These are phyloP conservation scores for Dittrichia graveolens DNA, from an alignment of 129 eudicot genomes.

Conservation along the genomic window DNA sequence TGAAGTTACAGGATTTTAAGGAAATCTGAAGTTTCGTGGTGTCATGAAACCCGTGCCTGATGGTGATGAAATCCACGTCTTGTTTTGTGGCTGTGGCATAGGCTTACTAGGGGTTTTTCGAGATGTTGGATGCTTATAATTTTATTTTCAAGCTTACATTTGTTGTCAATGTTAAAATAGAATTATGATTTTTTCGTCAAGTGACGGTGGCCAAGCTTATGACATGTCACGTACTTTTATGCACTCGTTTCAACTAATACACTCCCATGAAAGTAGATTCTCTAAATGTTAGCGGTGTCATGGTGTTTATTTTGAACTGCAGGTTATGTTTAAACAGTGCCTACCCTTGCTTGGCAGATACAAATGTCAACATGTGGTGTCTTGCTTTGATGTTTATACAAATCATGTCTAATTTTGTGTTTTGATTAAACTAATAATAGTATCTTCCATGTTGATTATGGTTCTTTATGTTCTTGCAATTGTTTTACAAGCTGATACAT, in stretches of 20 bases:
- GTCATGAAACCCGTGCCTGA: not conserved
- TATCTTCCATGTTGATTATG: too few relatives aligned
- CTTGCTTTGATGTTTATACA: too few relatives aligned
- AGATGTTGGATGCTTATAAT: constrained; percentile 11
- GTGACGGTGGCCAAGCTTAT: constrained; percentile 4
- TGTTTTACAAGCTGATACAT: too few relatives aligned
- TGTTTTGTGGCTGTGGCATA: not conserved
- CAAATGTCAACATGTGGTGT: too few relatives aligned
- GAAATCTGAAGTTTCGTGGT: not conserved
- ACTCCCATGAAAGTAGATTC: constrained; percentile 1
- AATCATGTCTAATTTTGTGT: too few relatives aligned
- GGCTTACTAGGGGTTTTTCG: not conserved
- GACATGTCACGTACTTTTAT: constrained; percentile 18
- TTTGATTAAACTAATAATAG: too few relatives aligned
- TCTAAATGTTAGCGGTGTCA: not conserved
- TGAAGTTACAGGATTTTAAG: not conserved
- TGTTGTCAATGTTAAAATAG: constrained; percentile 14
- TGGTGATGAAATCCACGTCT: not conserved
- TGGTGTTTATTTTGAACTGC: not conserved
- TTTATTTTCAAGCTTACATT: constrained; percentile 14
- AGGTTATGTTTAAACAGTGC: too few relatives aligned
- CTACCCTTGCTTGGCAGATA: too few relatives aligned
- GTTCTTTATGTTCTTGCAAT: too few relatives aligned
- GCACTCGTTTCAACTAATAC: constrained; percentile 10
- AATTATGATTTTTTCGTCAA: constrained; percentile 4